Evolutionary conservation across 345 rosid genomes (phyloP), one percentile per base, ranked within the genome.

Genomic region (Kernera saxatilis): DNA sequence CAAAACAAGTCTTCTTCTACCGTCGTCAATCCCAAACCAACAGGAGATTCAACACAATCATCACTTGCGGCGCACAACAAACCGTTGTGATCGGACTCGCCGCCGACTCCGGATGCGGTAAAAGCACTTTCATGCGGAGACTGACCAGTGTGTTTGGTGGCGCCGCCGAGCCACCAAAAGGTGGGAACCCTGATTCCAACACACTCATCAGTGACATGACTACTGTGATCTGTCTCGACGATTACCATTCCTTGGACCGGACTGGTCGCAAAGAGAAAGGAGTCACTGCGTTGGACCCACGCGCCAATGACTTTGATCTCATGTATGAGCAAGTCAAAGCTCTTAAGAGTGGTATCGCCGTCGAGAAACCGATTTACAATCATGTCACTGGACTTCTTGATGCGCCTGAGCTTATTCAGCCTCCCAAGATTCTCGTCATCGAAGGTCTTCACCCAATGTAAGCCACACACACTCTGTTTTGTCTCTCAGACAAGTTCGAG

Each of bases 361-460:
- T 89, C 5, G 79, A 91, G 5, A 94, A 91, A 80, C 99, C 99
- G 8, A 91, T 94, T 53, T 94, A 94, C 26, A 94, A 94, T 65
- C 99, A 94, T 57, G 99, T 94, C 26, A 80, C 86, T 32, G 99
- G 99, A 29, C 88, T 94, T 32, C 59, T 94, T 67, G 99, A 94
- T 46, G 86, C 99, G 27, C 93, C 99, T 10, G 99, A 94, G 82
- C 85, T 84, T 73, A 94, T 82, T 69, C 85, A 86, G 57, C 96
- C 99, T 18, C 99, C 99, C 10, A 94, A 86, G 89, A 94, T 94
- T 72, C 93, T 89, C 48, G 97, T 94, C 68, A 91, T 94, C 72
- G 99, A 94, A 89, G 99, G 99, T 18, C 79, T 94, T 57, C 99
- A 94, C 59, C 99, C 99, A 33, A 91, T 94, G 99, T 94, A 84